Base-by-base conservation (phyloP, 23 red algal species). In the Gracilaria vermiculophylla region DNA sequence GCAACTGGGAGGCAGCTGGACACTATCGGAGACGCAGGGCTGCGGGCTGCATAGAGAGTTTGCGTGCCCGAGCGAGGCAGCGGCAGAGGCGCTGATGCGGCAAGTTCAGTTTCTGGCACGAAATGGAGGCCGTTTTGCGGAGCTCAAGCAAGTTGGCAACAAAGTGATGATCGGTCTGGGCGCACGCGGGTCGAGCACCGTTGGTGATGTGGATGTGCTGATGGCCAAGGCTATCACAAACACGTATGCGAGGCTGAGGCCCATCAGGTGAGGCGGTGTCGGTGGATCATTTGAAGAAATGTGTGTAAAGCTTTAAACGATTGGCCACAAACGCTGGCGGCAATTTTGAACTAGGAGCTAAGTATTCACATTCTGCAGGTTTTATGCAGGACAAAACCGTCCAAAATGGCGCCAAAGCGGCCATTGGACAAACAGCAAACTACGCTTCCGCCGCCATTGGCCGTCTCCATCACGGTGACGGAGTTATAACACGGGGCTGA, bases 31-130 rank as follows among this genome's bases (percentile, higher is more conserved):
- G 25, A 64, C 1, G 28, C 5, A 31, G 3, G 35, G 1, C 35
- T 64, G 58, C 15, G 52, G 41, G 13, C 56, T 82, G 8, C 23
- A 7, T 12, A 37, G 78, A 43, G 56, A 60, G 28, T 82, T 82
- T 28, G 21, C 41, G 3, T 82, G 55, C 56, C n/a, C 28, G 34
- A 82, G 56, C 78, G 21, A 5, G 7, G 62, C 71, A n/a, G 29
- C 57, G 0, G 81, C 81, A 16, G 61, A 85, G 19, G 81, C 61
- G 15, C 53, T 85, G 27, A 66, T 85, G 27, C 41, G 81, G 24
- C 64, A 72, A 35, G 45, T 85, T 58, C 81, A 85, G 24, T 69
- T 69, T n/a, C 34, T 85, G 67, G 47, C 17, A 48, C 32, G 35
- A 28, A 73, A 73, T 24, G 67, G 67, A 2, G 67, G 67, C 25